Percentiles rank a stretch among this genome's conserved stretches.
Conservation (phyloP, 2,329 filamentous ascomycete species). For the Tetracladium maxilliforme region DNA sequence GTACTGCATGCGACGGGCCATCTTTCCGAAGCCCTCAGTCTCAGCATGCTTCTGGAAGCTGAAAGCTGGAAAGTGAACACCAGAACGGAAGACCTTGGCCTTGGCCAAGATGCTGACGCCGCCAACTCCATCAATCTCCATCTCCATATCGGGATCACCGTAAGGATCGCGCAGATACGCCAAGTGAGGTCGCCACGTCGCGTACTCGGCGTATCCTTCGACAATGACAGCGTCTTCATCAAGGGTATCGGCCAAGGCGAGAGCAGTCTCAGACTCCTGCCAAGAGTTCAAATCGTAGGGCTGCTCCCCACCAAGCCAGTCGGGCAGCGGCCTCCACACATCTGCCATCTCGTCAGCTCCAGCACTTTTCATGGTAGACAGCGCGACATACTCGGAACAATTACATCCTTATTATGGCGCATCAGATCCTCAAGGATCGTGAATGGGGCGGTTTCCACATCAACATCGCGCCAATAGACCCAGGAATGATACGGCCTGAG, state of each 20-base stretch:
- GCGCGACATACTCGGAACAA: conserved; percentile 77
- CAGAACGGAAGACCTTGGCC: conserved; percentile 84
- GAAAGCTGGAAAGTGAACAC: conserved; percentile 95
- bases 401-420: conserved; percentile 97
- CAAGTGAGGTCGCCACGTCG: conserved; percentile 93
- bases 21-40: conserved; percentile 98
- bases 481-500: conserved; percentile 91
- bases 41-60: conserved; percentile 98
- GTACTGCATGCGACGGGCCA: conserved; percentile 92
- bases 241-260: conserved; percentile 83
- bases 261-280: conserved; percentile 96
- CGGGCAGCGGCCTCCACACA: conserved; percentile 95
- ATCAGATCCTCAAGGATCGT: conserved; percentile 96
- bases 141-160: conserved; percentile 97
- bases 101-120: conserved; percentile 96
- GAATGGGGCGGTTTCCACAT: conserved; percentile 92
- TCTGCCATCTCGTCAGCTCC: conserved; percentile 42
- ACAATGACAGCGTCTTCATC: conserved; percentile 98
- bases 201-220: conserved; percentile 96
- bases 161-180: conserved; percentile 94
- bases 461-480: conserved; percentile 99
- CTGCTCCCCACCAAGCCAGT: conserved; percentile 97
- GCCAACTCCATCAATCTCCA: conserved; percentile 97
- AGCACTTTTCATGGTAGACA: neutral
- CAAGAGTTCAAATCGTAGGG: conserved; percentile 97